Conservation (phyloP, 495 filamentous ascomycete species). For the Annulohypoxylon nitens region DNA sequence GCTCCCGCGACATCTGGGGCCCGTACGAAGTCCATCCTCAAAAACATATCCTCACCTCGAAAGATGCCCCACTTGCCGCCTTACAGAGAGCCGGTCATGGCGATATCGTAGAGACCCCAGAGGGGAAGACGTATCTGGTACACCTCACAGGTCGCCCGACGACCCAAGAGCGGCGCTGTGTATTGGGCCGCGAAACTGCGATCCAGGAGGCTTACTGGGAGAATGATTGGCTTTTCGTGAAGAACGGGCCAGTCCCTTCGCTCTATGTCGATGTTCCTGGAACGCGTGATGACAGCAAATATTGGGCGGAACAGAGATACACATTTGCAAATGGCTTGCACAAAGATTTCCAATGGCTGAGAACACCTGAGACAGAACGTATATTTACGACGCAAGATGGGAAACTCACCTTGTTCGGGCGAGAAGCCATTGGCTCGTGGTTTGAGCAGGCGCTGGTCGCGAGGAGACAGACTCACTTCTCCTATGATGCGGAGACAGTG, state of each 20-base stretch:
- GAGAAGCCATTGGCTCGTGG: conserved; percentile 66
- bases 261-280: conserved; percentile 66
- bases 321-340: conserved; percentile 61
- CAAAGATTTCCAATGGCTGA: conserved; percentile 69
- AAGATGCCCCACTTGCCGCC: conserved; percentile 58
- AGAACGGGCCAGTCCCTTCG: conserved; percentile 67
- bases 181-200: conserved; percentile 66
- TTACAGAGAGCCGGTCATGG: conserved; percentile 70
- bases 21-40: conserved; percentile 69
- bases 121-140: conserved; percentile 68
- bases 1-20: conserved; percentile 67
- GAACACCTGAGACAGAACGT: conserved; percentile 66
- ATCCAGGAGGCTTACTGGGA: conserved; percentile 69
- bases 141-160: conserved; percentile 67
- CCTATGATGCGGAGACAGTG: conserved; percentile 68
- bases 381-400: conserved; percentile 59
- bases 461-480: conserved; percentile 67
- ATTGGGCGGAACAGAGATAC: conserved; percentile 67
- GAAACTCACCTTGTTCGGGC: conserved; percentile 61
- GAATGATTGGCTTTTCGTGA: conserved; percentile 69
- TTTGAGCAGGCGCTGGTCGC: conserved; percentile 69
- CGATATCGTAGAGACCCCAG: conserved; percentile 69
- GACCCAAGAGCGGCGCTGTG: conserved; percentile 66
- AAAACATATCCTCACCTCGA: conserved; percentile 61
- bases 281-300: conserved; percentile 59